Evolutionary conservation across 148 eudicot genomes (phyloP).

Genomic region (Fagopyrum esculentum): DNA sequence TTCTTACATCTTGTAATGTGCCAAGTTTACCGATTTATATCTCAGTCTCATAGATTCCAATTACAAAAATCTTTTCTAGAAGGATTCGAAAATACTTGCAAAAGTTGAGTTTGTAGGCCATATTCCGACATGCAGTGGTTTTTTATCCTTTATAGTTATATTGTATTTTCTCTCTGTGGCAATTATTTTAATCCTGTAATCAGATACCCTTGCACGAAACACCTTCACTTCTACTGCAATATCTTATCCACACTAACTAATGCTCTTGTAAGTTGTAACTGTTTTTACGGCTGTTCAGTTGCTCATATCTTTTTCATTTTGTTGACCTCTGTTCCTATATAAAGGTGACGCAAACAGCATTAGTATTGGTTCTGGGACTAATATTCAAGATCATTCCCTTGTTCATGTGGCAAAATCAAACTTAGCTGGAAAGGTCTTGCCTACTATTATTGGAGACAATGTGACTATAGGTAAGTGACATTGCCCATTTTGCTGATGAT

Average conservation of each 20-base stretch:
- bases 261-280: not conserved
- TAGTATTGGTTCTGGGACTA: constrained; percentile 80
- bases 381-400: constrained; percentile 95
- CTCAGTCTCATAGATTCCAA: not conserved
- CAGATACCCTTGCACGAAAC: not conserved
- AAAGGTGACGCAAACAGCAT: constrained; percentile 88
- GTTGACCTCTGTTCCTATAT: constrained; percentile 10
- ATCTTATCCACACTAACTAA: not conserved
- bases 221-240: not conserved
- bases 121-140: not conserved
- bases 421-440: constrained; percentile 84
- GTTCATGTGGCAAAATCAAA: constrained; percentile 97
- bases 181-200: not conserved
- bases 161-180: not conserved
- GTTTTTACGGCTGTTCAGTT: not conserved
- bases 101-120: not conserved
- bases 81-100: not conserved
- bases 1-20: not conserved
- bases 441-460: constrained; percentile 83
- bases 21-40: not conserved
- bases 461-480: constrained; percentile 85
- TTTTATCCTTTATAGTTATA: not conserved
- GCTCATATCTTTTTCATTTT: not conserved
- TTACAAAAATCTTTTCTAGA: not conserved
- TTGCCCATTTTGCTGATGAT: not conserved